Conservation (phyloP, 768 basidiomycete species). For the Phlebiopsis flavidoalba region DNA sequence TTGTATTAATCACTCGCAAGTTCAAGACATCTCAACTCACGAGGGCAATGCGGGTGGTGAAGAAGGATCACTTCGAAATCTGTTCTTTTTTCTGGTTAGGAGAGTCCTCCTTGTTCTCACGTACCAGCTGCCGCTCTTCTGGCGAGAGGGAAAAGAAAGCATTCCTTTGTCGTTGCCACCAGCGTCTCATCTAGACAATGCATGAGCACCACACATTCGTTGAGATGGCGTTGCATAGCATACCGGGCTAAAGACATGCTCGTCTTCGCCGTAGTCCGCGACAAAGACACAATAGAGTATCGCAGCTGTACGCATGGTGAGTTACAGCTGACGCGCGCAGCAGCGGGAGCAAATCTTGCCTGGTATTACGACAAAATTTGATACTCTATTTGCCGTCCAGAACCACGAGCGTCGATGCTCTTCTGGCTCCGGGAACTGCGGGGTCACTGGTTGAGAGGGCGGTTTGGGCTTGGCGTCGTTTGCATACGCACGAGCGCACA, state of each 20-base stretch:
- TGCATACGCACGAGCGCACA: not conserved
- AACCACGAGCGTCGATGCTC: constrained; percentile 16
- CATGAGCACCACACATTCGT: not conserved
- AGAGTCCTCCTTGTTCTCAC: constrained; percentile 5
- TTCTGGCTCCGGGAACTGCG: constrained; percentile 2
- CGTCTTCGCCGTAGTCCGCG: constrained; percentile 64
- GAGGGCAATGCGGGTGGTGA: too few relatives aligned
- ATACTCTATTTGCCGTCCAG: constrained; percentile 37
- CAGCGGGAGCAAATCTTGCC: constrained; percentile 29
- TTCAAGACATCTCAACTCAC: too few relatives aligned
- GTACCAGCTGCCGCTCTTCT: constrained; percentile 42
- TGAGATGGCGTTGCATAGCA: constrained; percentile 21
- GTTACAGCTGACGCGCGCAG: not conserved
- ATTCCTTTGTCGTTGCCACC: constrained; percentile 44
- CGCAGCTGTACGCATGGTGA: constrained; percentile 33
- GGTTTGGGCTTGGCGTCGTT: not conserved
- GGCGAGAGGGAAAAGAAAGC: constrained; percentile 56
- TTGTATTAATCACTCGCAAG: too few relatives aligned
- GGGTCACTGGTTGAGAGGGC: not conserved
- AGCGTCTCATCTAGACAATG: constrained; percentile 46
- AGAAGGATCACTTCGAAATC: too few relatives aligned
- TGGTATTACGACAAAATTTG: constrained; percentile 53
- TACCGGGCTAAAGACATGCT: constrained; percentile 68
- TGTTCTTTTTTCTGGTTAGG: not conserved
- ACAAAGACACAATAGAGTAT: constrained; percentile 54